Conservation (phyloP, 306 rosid species). For the Morella rubra region DNA sequence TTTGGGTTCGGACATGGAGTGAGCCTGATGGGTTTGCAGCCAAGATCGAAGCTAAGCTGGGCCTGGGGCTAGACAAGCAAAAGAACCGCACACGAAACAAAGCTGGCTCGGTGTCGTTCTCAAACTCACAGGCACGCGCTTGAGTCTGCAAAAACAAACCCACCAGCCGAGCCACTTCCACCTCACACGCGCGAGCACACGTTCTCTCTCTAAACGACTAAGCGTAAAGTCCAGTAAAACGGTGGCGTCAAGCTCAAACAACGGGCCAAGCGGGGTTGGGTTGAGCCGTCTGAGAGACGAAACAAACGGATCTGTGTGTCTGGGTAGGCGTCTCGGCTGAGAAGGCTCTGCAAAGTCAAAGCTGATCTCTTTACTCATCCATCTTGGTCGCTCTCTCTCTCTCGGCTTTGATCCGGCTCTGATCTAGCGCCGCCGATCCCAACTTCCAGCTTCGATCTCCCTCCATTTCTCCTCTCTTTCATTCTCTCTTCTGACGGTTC, state of each 20-base stretch:
- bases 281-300: background rate
- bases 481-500: background rate
- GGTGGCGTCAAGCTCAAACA: background rate
- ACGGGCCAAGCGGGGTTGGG: background rate
- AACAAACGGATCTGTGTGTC: background rate
- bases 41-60: background rate
- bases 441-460: background rate
- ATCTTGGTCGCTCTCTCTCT: conserved; percentile 24
- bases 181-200: background rate
- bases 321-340: conserved; percentile 22
- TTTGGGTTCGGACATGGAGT: background rate
- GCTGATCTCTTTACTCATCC: conserved; percentile 29
- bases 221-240: background rate
- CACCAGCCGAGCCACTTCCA: conserved; percentile 10
- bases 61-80: conserved; percentile 6
- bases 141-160: background rate
- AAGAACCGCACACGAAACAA: background rate
- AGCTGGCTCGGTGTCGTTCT: conserved; percentile 1
- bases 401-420: conserved; percentile 57
- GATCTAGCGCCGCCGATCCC: conserved; percentile 36
- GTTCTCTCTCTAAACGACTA: background rate
- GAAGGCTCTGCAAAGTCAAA: conserved; percentile 22
- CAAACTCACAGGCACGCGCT: background rate
- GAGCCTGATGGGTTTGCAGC: conserved; percentile 1
- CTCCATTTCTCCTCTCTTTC: conserved; percentile 27